phyloP scores from a whole-genome alignment of 169 alveolate species.

The Plasmodium vivax region DNA sequence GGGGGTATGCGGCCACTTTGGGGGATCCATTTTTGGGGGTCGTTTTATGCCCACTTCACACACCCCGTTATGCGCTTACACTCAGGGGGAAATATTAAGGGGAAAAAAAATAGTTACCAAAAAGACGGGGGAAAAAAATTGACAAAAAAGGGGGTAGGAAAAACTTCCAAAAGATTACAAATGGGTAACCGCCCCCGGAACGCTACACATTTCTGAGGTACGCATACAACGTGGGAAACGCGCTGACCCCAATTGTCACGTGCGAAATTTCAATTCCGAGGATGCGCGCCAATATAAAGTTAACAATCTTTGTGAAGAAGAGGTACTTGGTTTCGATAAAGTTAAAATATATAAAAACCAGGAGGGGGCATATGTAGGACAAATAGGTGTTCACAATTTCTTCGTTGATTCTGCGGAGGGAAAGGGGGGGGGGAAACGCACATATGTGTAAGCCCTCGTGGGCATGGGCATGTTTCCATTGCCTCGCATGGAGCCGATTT shows the following conservation, averaged over 20 bases:
- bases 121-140: too few relatives aligned
- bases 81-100: too few relatives aligned
- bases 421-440: neutral
- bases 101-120: neutral
- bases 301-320: constrained; percentile 57
- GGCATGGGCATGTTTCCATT: neutral
- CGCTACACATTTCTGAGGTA: constrained; percentile 45
- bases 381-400: constrained; percentile 68
- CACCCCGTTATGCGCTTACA: too few relatives aligned
- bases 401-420: constrained; percentile 55
- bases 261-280: constrained; percentile 52
- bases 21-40: neutral
- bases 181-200: neutral
- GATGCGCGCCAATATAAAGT: constrained; percentile 22
- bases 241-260: constrained; percentile 37
- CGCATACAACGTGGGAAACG: constrained; percentile 55
- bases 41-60: neutral
- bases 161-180: too few relatives aligned
- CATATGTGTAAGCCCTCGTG: neutral
- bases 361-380: constrained; percentile 61
- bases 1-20: neutral
- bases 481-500: neutral
- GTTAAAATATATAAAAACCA: constrained; percentile 64
- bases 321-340: constrained; percentile 59
- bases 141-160: neutral